A percentile compares a stretch with the other conserved stretches of the same genome.
Conservation (phyloP, 108 stramenopile genomes). For the Cyclostephanos tholiformis region DNA sequence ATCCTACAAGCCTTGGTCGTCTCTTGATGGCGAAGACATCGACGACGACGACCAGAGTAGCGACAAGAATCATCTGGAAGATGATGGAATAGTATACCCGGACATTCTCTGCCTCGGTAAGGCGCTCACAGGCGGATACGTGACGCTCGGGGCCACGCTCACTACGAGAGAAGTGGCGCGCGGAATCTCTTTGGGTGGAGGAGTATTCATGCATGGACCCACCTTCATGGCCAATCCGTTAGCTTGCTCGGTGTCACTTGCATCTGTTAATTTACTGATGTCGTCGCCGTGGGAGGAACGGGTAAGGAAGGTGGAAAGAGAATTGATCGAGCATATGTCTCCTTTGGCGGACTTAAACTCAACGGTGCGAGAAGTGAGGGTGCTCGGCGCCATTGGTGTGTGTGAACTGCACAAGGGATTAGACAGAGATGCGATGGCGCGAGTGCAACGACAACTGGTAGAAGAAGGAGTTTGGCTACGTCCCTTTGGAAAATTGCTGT, state of each 20-base stretch:
- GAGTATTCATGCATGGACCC: conserved; percentile 82
- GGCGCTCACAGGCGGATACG: conserved; percentile 85
- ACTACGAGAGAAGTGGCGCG: conserved; percentile 65
- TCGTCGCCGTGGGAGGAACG: conserved; percentile 54
- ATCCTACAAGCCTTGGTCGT: conserved; percentile 51
- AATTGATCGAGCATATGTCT: conserved; percentile 53
- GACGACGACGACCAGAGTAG: conserved; percentile 10
- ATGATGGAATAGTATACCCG: conserved; percentile 46
- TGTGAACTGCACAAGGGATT: conserved; percentile 76
- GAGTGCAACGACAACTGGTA: conserved; percentile 60
- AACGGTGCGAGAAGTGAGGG: conserved; percentile 73
- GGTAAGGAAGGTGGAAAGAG: conserved; percentile 58
- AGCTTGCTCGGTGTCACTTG: conserved; percentile 77
- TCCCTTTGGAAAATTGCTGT: conserved; percentile 83
- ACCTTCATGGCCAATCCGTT: conserved; percentile 89
- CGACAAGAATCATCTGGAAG: background rate
- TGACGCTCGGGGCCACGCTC: conserved; percentile 77
- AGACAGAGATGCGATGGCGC: conserved; percentile 53
- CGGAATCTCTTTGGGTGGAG: conserved; percentile 62
- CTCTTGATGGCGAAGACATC: conserved; percentile 17
- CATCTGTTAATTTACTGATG: conserved; percentile 60
- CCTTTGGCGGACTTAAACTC: conserved; percentile 56
- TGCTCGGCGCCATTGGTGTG: conserved; percentile 88
- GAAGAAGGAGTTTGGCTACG: conserved; percentile 81
- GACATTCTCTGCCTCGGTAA: conserved; percentile 90